Percentiles rank a stretch among this genome's conserved stretches.
These are phyloP conservation scores for Colletotrichum incanum DNA, from an alignment of 2,329 filamentous ascomycete species.

Conservation along the genomic window DNA sequence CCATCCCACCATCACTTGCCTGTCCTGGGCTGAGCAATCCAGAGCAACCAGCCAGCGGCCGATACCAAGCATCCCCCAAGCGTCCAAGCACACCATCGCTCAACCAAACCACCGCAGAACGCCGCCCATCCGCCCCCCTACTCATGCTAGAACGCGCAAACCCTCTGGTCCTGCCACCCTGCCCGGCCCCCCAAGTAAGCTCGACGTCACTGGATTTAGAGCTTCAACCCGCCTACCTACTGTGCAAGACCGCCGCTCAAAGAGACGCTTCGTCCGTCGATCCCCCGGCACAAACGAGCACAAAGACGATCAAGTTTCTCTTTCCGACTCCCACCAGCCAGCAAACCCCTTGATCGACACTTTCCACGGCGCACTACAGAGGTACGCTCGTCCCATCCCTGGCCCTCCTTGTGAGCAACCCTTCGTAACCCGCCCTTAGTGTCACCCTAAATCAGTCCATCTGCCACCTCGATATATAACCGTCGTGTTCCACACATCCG, in stretches of 20 bases:
- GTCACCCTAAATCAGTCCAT: slow-evolving; percentile 42
- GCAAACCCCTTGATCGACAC: slow-evolving; percentile 44
- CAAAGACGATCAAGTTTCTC: slow-evolving; percentile 35
- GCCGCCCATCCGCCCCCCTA: slow-evolving; percentile 13
- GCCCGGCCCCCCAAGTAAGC: slow-evolving; percentile 11
- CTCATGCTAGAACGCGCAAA: slow-evolving; percentile 23
- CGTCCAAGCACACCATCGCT: slow-evolving; percentile 29
- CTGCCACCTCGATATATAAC: slow-evolving; percentile 40
- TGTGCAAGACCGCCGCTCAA: slow-evolving; percentile 35
- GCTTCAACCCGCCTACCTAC: slow-evolving; percentile 33
- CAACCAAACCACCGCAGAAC: slow-evolving; percentile 30
- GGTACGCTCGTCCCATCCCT: slow-evolving; percentile 41
- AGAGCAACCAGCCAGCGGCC: slow-evolving; percentile 12
- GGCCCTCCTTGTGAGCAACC: slow-evolving; percentile 36
- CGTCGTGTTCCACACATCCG: slow-evolving; percentile 30
- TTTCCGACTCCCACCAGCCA: slow-evolving; percentile 31
- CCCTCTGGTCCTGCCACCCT: slow-evolving; percentile 22
- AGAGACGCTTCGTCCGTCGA: slow-evolving; percentile 31
- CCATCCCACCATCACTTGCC: slow-evolving; percentile 31
- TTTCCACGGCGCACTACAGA: slow-evolving; percentile 33
- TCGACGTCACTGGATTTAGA: slow-evolving; percentile 42
- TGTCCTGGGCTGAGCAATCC: slow-evolving; percentile 11
- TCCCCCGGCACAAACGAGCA: slow-evolving; percentile 36
- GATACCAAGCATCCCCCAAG: slow-evolving; percentile 1
- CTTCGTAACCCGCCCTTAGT: slow-evolving; percentile 38